Percentiles rank a stretch among this genome's conserved stretches.
Conservation (phyloP, 2,329 filamentous ascomycete genomes). For the Fusarium transvaalense region DNA sequence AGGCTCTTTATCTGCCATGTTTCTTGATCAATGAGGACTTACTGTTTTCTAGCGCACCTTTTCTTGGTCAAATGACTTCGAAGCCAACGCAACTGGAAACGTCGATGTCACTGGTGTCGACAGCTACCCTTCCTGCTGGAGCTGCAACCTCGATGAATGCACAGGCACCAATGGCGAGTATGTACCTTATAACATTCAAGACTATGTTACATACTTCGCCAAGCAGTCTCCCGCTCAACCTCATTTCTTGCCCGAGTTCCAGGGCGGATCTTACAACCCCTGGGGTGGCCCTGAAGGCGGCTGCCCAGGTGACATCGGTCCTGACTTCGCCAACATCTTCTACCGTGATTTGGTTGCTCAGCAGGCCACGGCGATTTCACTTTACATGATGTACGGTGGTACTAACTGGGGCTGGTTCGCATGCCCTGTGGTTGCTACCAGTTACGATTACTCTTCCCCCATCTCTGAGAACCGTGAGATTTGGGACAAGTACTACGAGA, state of each 20-base stretch:
- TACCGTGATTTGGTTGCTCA: conserved; percentile 73
- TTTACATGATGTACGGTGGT: conserved; percentile 76
- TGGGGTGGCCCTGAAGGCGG: conserved; percentile 71
- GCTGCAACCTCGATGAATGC: conserved; percentile 72
- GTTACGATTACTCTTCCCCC: conserved; percentile 73
- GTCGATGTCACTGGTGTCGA: conserved; percentile 67
- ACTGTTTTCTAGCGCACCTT: conserved; percentile 25
- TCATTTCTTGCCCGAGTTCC: conserved; percentile 48
- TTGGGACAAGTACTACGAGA: conserved; percentile 72
- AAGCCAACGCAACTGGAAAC: conserved; percentile 65
- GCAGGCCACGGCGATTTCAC: conserved; percentile 68
- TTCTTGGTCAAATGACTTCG: conserved; percentile 72
- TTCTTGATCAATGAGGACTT: conserved; percentile 39
- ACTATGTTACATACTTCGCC: conserved; percentile 52
- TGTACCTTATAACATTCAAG: conserved; percentile 60
- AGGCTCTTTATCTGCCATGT: conserved; percentile 35
- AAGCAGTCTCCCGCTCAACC: conserved; percentile 43
- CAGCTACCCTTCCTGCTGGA: conserved; percentile 70
- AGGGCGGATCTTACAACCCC: conserved; percentile 63
- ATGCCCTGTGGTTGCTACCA: conserved; percentile 68
- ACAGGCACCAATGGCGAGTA: conserved; percentile 70
- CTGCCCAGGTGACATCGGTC: conserved; percentile 65
- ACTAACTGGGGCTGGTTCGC: conserved; percentile 73
- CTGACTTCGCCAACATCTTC: conserved; percentile 73
- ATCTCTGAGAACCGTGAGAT: conserved; percentile 70